Evolutionary conservation across 2,329 filamentous ascomycete species (phyloP).

Genomic region (Aspergillus fructus): DNA sequence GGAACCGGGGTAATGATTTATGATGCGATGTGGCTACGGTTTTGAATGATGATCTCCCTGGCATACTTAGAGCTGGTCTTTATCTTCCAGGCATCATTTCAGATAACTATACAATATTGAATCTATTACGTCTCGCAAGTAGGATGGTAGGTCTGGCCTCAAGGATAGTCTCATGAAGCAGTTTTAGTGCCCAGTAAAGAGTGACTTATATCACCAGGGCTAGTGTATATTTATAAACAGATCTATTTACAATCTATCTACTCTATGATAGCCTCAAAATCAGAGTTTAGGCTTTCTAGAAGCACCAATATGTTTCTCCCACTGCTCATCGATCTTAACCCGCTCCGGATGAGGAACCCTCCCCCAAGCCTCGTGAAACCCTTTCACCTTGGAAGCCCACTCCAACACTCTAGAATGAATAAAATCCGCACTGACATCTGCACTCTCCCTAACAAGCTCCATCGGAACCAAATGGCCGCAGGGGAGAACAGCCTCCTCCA

Average conservation of each 20-base stretch:
- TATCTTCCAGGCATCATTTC: no score
- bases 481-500: conserved; percentile 21
- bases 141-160: no score
- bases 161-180: no score
- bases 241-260: neutral
- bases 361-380: neutral
- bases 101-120: no score
- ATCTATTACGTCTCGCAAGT: no score
- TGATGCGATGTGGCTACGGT: no score
- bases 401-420: neutral
- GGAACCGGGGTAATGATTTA: no score
- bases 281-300: neutral
- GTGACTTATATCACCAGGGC: no score
- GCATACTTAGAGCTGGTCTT: no score
- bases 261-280: neutral
- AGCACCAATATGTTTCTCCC: neutral
- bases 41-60: no score
- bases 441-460: conserved; percentile 2
- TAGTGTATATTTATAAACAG: no score
- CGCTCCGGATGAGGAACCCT: neutral
- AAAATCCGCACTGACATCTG: neutral
- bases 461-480: conserved; percentile 7
- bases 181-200: no score
- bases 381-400: neutral
- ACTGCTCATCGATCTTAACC: neutral